Conservation (phyloP, 768 basidiomycete species). For the Russula griseocarnosa region DNA sequence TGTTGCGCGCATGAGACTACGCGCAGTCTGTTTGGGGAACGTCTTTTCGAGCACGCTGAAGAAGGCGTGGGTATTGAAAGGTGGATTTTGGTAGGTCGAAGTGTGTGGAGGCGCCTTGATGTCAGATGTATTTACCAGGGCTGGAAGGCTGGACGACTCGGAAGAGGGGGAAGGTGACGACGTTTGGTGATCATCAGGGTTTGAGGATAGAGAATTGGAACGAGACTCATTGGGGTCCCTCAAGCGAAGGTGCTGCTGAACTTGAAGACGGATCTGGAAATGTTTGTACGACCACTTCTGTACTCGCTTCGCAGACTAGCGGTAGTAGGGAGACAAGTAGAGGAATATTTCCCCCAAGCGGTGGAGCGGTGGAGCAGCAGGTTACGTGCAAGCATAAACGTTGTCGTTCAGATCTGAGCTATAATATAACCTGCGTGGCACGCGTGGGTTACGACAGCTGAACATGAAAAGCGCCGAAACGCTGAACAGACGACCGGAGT, state of each 20-base stretch:
- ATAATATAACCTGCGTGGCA: too few species aligned
- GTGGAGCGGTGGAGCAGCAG: slow-evolving; percentile 8
- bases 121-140: slow-evolving; percentile 3
- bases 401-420: not conserved
- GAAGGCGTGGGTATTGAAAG: slow-evolving; percentile 81
- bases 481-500: too few species aligned
- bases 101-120: slow-evolving; percentile 16
- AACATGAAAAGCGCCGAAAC: not conserved
- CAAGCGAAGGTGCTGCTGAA: not conserved
- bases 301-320: not conserved
- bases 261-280: slow-evolving; percentile 3
- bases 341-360: slow-evolving; percentile 12
- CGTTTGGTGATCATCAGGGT: slow-evolving; percentile 4
- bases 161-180: slow-evolving; percentile 6
- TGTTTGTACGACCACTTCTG: not conserved
- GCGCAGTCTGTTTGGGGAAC: slow-evolving; percentile 69
- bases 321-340: slow-evolving; percentile 1
- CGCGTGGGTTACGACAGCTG: not conserved
- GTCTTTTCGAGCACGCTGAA: slow-evolving; percentile 65
- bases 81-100: slow-evolving; percentile 57
- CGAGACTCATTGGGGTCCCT: slow-evolving; percentile 10
- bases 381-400: slow-evolving; percentile 15
- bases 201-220: slow-evolving; percentile 17
- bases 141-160: slow-evolving; percentile 17
- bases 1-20: slow-evolving; percentile 79